phyloP scores from a whole-genome alignment of 306 rosid genomes.

The Cucurbita ficifolia region DNA sequence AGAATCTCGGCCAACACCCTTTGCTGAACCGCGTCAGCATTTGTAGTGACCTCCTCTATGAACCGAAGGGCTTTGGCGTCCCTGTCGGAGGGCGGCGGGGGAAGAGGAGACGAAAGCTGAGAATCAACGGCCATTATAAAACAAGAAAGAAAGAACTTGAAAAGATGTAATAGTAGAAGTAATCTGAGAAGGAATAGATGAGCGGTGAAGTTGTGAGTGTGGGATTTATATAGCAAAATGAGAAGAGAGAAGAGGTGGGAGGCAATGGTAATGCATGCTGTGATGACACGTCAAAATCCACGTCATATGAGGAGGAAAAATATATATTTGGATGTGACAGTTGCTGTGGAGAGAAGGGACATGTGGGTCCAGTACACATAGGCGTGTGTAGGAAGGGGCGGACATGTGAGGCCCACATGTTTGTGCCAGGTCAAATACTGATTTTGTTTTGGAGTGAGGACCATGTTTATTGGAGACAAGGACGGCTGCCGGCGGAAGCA shows the following conservation, averaged over 20 bases:
- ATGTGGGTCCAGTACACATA: conserved; percentile 47
- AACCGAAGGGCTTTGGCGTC: conserved; percentile 42
- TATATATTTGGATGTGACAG: not conserved
- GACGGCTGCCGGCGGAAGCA: conserved; percentile 48
- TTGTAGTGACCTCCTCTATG: conserved; percentile 51
- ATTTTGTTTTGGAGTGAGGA: conserved; percentile 9
- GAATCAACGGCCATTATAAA: conserved; percentile 42
- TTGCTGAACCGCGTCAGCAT: conserved; percentile 39
- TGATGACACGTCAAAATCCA: conserved; percentile 9
- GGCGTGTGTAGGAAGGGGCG: not conserved
- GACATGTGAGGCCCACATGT: conserved; percentile 36
- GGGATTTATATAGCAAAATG: conserved; percentile 22
- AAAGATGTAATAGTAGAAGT: not conserved
- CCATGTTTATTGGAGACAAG: conserved; percentile 29
- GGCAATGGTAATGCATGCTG: no score
- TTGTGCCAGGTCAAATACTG: conserved; percentile 24
- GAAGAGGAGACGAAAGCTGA: conserved; percentile 10
- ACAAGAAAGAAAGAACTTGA: not conserved
- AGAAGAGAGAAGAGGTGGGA: no score
- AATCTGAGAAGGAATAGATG: not conserved
- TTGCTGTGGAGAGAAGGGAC: conserved; percentile 14
- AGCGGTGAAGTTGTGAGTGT: not conserved
- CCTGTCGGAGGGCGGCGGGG: conserved; percentile 25
- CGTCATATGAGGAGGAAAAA: conserved; percentile 8
- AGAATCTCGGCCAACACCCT: conserved; percentile 42